Evolutionary conservation across 176 grass and related monocot genomes (phyloP).

Genomic region (Cenchrus purpureus): DNA sequence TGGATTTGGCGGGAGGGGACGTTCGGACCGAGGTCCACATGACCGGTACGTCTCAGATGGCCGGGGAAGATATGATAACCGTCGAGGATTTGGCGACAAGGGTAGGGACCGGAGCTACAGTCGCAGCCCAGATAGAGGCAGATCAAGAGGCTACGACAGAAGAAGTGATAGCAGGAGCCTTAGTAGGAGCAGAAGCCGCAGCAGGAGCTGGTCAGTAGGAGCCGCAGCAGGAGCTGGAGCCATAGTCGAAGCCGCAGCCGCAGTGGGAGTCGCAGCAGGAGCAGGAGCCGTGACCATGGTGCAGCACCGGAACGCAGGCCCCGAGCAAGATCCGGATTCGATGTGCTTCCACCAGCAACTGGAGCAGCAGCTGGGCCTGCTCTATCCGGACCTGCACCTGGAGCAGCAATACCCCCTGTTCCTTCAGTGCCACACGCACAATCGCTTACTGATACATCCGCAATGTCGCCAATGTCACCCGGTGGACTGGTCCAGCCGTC

Average conservation of each 20-base stretch:
- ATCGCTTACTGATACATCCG: constrained; percentile 25
- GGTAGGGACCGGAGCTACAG: constrained; percentile 73
- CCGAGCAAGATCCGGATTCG: constrained; percentile 65
- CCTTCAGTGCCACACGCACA: background rate
- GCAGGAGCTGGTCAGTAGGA: constrained; percentile 74
- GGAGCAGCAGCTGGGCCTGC: constrained; percentile 42
- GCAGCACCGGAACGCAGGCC: constrained; percentile 44
- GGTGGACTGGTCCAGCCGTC: constrained; percentile 44
- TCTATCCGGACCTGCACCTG: constrained; percentile 7
- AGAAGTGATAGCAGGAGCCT: constrained; percentile 57
- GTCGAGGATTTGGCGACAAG: constrained; percentile 64
- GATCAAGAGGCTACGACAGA: constrained; percentile 62
- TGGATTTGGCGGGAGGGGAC: constrained; percentile 73
- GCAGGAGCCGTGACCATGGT: constrained; percentile 59
- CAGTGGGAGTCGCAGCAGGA: constrained; percentile 58
- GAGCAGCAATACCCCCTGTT: background rate
- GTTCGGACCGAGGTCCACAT: constrained; percentile 63
- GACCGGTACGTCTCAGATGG: constrained; percentile 79
- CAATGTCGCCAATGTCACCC: constrained; percentile 59
- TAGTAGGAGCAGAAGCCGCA: constrained; percentile 64
- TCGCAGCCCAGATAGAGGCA: constrained; percentile 65
- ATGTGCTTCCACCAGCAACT: constrained; percentile 52
- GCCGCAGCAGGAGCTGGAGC: constrained; percentile 63
- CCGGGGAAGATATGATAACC: constrained; percentile 63
- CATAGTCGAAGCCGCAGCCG: constrained; percentile 49